phyloP scores from a whole-genome alignment of 495 filamentous ascomycete genomes.

The Podospora tetraspora region DNA sequence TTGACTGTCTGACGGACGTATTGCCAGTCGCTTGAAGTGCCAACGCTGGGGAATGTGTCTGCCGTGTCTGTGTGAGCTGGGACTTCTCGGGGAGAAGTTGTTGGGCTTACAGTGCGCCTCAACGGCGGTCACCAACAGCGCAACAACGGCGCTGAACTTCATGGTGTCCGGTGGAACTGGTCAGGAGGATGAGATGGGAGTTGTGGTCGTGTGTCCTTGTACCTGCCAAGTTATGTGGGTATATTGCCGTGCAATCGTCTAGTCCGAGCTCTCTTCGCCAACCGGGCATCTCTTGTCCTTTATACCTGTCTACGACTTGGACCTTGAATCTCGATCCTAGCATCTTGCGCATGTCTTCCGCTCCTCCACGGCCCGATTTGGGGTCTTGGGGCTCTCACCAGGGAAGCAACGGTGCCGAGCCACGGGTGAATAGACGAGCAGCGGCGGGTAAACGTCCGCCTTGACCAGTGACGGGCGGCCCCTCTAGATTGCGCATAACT shows the following conservation, averaged over 20 bases:
- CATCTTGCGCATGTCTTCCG: background rate
- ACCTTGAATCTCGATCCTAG: background rate
- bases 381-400: slow-evolving; percentile 3
- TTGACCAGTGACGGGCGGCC: slow-evolving; percentile 7
- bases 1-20: slow-evolving; percentile 46
- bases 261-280: background rate
- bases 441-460: slow-evolving; percentile 15
- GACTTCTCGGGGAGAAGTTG: background rate
- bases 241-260: background rate
- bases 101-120: slow-evolving; percentile 39
- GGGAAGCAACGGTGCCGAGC: background rate
- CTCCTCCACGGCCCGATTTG: background rate
- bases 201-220: background rate
- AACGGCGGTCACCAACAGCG: slow-evolving; percentile 29
- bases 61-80: background rate
- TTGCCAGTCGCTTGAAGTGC: slow-evolving; percentile 39
- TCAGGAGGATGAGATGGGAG: background rate
- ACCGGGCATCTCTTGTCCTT: background rate
- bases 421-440: slow-evolving; percentile 14
- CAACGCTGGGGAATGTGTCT: slow-evolving; percentile 32
- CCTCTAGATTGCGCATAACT: slow-evolving; percentile 8
- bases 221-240: background rate
- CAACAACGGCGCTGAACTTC: slow-evolving; percentile 34
- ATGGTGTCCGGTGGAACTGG: slow-evolving; percentile 18
- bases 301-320: background rate